Evolutionary conservation across 306 rosid genomes (phyloP), one percentile per base, ranked within the genome.

Genomic region (Cicer chorassanicum): DNA sequence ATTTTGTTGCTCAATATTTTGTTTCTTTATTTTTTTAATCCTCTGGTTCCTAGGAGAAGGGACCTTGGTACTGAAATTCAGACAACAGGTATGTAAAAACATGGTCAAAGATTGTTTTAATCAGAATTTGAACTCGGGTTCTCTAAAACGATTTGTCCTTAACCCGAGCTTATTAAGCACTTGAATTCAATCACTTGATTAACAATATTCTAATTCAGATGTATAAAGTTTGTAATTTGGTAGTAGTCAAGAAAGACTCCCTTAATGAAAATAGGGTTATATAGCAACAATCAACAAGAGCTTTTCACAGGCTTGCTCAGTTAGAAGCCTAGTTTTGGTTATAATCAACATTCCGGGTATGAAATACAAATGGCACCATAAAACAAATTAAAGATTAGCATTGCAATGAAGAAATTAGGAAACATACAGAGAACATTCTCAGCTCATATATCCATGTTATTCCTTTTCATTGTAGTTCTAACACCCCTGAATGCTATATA

Each of bases 401-500:
- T 50, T 44, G 10, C 9, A 74, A 42, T 68, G 69, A 57, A 60
- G 41, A 60, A 65, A 18, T 48, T 4, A 16, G 38, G 38, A 29
- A 54, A 38, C 79, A 46, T 48, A 48, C 21, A 10, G 50, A 70
- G 71, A 70, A 68, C 18, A 74, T 8, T 45, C n/a, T 59, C 79
- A 65, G 19, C 55, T 16, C 34, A 57, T 40, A 76, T 14, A 45
- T 21, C 11, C 21, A 64, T 9, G 15, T 14, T 42, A 70, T 63
- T 70, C 56, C 65, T 38, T 53, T 72, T 70, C 60, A 41, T 49
- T 24, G 19, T 50, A 62, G 46, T 10, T 67, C 8, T 15, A 40
- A 53, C 21, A 19, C 49, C 49, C 44, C 43, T 68, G 65, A 61
- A 74, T 36, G 61, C 34, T 46, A 43, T 15, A 74, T 66, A 12